Percentiles rank a stretch among this genome's conserved stretches.
These are phyloP conservation scores for Phalaenopsis hybrid DNA, from an alignment of 116 monocot genomes.

Conservation along the genomic window DNA sequence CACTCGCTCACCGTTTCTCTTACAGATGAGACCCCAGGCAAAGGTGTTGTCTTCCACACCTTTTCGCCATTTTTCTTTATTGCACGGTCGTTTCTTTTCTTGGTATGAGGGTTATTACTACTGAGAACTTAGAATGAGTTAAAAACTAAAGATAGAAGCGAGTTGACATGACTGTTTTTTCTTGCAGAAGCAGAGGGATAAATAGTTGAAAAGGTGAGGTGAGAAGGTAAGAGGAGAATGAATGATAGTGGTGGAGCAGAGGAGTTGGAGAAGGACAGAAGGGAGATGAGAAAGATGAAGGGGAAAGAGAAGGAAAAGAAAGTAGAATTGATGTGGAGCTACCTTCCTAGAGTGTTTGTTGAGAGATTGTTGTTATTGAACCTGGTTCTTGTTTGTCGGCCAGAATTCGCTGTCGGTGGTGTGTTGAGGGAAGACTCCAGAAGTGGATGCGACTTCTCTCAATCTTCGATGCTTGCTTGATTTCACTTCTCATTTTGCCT, in stretches of 20 bases:
- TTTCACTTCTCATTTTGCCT: neutral
- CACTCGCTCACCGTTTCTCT: too few relatives aligned
- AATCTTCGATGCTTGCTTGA: neutral
- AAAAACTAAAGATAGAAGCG: neutral
- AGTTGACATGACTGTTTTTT: neutral
- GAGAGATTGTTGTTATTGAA: slow-evolving; percentile 64
- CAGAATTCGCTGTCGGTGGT: slow-evolving; percentile 37
- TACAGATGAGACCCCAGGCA: too few relatives aligned
- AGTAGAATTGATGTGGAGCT: slow-evolving; percentile 85
- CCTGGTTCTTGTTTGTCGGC: slow-evolving; percentile 39
- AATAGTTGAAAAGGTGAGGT: neutral
- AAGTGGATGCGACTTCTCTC: slow-evolving; percentile 81
- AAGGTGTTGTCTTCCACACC: neutral
- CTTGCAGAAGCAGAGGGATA: neutral
- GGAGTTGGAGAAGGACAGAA: slow-evolving; percentile 16
- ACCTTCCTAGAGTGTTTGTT: slow-evolving; percentile 73
- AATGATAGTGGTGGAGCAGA: slow-evolving; percentile 37
- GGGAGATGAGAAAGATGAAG: slow-evolving; percentile 12
- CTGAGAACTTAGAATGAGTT: neutral
- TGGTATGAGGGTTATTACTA: neutral
- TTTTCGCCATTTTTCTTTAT: neutral
- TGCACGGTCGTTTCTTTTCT: neutral
- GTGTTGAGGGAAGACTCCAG: slow-evolving; percentile 68
- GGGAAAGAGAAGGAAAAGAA: slow-evolving; percentile 7
- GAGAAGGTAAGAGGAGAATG: slow-evolving; percentile 20